Evolutionary conservation across 495 filamentous ascomycete genomes (phyloP).

Genomic region (Penicillium bialowiezense): DNA sequence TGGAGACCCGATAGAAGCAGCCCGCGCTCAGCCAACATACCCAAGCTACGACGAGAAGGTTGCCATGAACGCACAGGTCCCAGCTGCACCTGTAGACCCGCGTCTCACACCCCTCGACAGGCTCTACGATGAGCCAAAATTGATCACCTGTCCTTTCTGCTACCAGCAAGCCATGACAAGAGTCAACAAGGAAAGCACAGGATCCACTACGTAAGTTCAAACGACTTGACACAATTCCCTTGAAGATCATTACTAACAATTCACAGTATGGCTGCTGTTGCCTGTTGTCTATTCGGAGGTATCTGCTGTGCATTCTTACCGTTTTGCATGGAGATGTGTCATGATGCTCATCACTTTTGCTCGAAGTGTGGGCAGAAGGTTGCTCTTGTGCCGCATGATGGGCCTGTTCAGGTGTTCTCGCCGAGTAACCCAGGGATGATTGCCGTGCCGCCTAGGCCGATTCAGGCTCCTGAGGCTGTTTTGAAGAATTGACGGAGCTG

Average conservation of each 20-base stretch:
- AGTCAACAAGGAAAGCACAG: slow-evolving; percentile 13
- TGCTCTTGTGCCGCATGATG: slow-evolving; percentile 12
- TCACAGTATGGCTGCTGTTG: slow-evolving; percentile 11
- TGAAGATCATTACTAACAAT: neutral
- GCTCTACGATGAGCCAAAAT: slow-evolving; percentile 7
- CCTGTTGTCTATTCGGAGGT: slow-evolving; percentile 18
- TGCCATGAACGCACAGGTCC: neutral
- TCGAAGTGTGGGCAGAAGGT: slow-evolving; percentile 8
- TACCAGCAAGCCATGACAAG: slow-evolving; percentile 7
- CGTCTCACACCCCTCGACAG: slow-evolving; percentile 1
- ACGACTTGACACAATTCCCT: too few relatives aligned
- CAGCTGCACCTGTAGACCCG: neutral
- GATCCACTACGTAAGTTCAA: slow-evolving; percentile 11
- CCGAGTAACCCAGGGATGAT: neutral
- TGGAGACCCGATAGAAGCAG: neutral
- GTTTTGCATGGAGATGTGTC: slow-evolving; percentile 17
- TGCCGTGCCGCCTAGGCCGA: neutral
- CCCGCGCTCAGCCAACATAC: neutral
- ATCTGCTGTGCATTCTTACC: slow-evolving; percentile 17
- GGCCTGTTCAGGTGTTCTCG: slow-evolving; percentile 2
- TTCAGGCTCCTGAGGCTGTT: slow-evolving; percentile 9
- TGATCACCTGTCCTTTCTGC: slow-evolving; percentile 16
- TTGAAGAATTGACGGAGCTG: slow-evolving; percentile 1
- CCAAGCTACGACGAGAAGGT: neutral
- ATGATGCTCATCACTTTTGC: slow-evolving; percentile 18